Evolutionary conservation across 176 grass and related monocot species (phyloP), one percentile per base, ranked within the genome.

Genomic region (Avena insularis): DNA sequence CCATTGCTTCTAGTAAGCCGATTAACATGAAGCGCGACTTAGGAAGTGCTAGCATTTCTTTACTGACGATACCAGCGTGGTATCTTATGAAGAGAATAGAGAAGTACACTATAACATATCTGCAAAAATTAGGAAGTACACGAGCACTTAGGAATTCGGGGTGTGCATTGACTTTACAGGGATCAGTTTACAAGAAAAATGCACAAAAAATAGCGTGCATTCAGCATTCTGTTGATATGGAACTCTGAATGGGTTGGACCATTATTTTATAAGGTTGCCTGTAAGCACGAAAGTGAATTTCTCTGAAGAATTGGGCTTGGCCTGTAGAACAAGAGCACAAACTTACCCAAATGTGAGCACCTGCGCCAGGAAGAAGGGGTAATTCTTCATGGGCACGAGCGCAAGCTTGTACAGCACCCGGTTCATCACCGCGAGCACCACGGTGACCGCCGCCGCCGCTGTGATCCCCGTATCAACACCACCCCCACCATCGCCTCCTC

Each of bases 381-480:
- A 96, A 79, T 94, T 49, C 79, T 76, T 94, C 92, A 98, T 88
- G 2, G 94, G 94, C 72, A 96, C 96, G 49, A 98, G 93, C 10
- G 92, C 96, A 14, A 98, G 94, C 82, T 98, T 96, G 77, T 96
- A 98, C n/a, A 98, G 92, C 79, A 98, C 94, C 35, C 96, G 89
- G 77, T 98, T 98, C 91, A 93, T 89, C 72, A 98, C 90, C 10
- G 93, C 93, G 3, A 98, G 81, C 14, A 83, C 56, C 55, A 98
- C 90, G 0, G 95, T 95, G 31, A 68, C 71, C 48, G 59, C 62
- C 59, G 91, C 89, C 17, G 80, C 91, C 8, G 87, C 77, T 1
- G 67, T 81, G 63, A 98, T 90, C 7, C 88, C 82, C 62, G 81
- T 86, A 12, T 71, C 86, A 50, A 23, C 49, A 1, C 20, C 58